Conservation (phyloP, 2,329 filamentous ascomycete species). For the Sclerotinia glacialis region DNA sequence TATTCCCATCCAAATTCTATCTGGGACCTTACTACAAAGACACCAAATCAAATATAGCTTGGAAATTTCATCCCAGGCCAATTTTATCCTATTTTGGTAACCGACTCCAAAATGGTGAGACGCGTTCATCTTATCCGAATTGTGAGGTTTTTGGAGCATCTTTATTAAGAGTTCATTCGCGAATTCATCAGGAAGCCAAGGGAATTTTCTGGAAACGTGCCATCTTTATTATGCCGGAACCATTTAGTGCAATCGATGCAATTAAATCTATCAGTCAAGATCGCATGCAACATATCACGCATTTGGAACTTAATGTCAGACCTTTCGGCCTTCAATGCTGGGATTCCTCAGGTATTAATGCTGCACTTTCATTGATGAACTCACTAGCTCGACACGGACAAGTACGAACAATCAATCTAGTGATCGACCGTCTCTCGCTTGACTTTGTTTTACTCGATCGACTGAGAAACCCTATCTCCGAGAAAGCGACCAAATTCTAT, state of each 20-base stretch:
- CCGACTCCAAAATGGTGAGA: too few relatives aligned
- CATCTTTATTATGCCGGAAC: background rate
- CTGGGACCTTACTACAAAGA: background rate
- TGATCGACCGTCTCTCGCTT: background rate
- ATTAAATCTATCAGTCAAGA: background rate
- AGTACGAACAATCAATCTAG: background rate
- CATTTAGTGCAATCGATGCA: background rate
- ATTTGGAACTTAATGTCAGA: background rate
- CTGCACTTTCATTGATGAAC: background rate
- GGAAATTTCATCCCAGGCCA: background rate
- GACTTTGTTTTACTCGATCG: background rate
- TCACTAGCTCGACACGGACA: background rate
- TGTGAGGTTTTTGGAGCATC: background rate
- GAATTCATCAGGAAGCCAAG: background rate
- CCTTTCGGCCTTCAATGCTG: background rate
- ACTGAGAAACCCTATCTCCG: too few relatives aligned
- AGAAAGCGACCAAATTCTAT: background rate
- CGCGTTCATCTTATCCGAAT: too few relatives aligned
- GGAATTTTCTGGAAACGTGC: background rate
- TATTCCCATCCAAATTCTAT: background rate
- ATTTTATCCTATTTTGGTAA: background rate
- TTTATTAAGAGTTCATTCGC: background rate
- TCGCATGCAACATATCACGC: background rate
- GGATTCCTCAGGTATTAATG: background rate
- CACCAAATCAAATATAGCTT: background rate